Percentiles rank a stretch among this genome's conserved stretches.
phyloP scores from a whole-genome alignment of 2,329 filamentous ascomycete genomes.

The Aspergillus ochraceoroseus region DNA sequence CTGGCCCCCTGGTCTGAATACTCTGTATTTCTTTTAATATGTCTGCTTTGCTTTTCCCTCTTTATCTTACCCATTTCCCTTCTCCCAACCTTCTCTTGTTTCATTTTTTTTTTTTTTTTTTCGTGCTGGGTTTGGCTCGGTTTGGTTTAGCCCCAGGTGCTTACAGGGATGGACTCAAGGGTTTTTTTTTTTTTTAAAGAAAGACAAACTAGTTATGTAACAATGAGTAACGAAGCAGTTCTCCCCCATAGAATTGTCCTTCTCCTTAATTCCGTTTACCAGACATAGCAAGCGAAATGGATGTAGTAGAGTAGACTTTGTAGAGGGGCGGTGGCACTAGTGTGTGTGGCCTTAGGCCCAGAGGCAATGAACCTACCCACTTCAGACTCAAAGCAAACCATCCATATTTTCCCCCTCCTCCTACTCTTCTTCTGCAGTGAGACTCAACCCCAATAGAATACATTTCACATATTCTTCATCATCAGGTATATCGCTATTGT shows the following conservation, averaged over 20 bases:
- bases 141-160: slow-evolving; percentile 13
- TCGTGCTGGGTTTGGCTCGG: slow-evolving; percentile 11
- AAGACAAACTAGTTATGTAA: slow-evolving; percentile 14
- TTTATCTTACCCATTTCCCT: background rate
- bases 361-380: slow-evolving; percentile 24
- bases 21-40: slow-evolving; percentile 3
- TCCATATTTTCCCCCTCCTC: slow-evolving; percentile 23
- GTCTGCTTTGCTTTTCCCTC: background rate
- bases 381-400: slow-evolving; percentile 22
- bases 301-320: slow-evolving; percentile 3
- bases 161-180: slow-evolving; percentile 6
- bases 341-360: slow-evolving; percentile 20
- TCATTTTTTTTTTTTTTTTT: slow-evolving; percentile 6
- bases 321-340: slow-evolving; percentile 20
- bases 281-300: too few species aligned
- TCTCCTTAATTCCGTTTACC: too few species aligned
- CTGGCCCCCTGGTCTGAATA: background rate
- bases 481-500: slow-evolving; percentile 9
- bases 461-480: slow-evolving; percentile 8
- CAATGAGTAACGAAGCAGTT: slow-evolving; percentile 12
- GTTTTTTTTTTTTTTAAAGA: slow-evolving; percentile 4
- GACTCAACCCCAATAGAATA: slow-evolving; percentile 14
- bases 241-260: background rate
- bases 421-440: slow-evolving; percentile 12
- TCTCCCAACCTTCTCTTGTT: slow-evolving; percentile 2